A percentile compares a stretch with the other conserved stretches of the same genome.
Evolutionary conservation across 2,329 filamentous ascomycete genomes (phyloP).

Genomic region (Penicillium olsonii): DNA sequence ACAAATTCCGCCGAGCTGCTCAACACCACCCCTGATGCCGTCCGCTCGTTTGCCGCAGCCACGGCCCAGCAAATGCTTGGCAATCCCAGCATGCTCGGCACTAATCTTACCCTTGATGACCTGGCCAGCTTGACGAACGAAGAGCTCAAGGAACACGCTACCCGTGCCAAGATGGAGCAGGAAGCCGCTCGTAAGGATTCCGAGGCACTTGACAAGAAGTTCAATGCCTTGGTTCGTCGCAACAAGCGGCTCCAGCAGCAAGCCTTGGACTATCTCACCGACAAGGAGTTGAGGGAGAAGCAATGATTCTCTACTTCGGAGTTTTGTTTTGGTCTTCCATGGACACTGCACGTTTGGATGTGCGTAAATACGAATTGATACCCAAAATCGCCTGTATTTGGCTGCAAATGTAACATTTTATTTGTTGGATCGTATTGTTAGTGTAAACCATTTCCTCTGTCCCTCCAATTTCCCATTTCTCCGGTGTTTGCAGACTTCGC

Average conservation of each 20-base stretch:
- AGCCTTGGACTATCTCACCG: slow-evolving; percentile 33
- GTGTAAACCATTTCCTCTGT: too few species aligned
- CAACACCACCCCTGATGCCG: slow-evolving; percentile 37
- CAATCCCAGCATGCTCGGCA: slow-evolving; percentile 32
- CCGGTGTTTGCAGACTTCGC: too few species aligned
- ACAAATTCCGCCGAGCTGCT: slow-evolving; percentile 38
- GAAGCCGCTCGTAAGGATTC: slow-evolving; percentile 71
- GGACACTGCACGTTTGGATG: not conserved
- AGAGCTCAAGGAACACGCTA: slow-evolving; percentile 41
- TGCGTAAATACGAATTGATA: not conserved
- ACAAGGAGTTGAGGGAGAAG: not conserved
- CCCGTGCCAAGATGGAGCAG: slow-evolving; percentile 62
- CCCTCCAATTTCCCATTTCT: too few species aligned
- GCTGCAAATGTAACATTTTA: too few species aligned
- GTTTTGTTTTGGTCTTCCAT: not conserved
- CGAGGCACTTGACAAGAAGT: slow-evolving; percentile 48
- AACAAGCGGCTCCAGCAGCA: slow-evolving; percentile 48
- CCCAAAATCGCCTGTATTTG: too few species aligned
- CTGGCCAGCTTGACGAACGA: slow-evolving; percentile 46
- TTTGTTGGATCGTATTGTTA: too few species aligned
- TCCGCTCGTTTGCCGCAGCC: slow-evolving; percentile 37
- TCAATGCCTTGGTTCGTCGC: slow-evolving; percentile 41
- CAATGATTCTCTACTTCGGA: not conserved
- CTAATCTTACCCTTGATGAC: slow-evolving; percentile 40
- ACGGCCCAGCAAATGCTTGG: slow-evolving; percentile 42